Percentiles rank a stretch among this genome's conserved stretches.
Conservation (phyloP, 2,329 filamentous ascomycete genomes). For the Stylonectria norvegica region DNA sequence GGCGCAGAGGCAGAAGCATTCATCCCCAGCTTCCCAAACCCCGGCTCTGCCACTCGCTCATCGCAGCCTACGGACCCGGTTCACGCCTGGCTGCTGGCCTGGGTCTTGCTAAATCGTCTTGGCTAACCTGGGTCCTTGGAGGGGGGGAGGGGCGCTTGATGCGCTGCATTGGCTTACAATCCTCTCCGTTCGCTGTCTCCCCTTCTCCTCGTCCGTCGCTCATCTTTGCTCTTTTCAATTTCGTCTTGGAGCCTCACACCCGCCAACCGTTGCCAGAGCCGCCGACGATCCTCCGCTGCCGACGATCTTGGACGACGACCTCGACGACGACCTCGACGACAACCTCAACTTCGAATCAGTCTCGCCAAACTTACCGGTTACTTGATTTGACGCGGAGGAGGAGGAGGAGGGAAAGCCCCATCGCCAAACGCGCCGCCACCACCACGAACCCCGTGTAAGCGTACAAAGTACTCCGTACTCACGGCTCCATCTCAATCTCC, state of each 20-base stretch:
- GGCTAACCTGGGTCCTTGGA: neutral
- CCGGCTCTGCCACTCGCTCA: too few relatives aligned
- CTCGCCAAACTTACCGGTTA: too few relatives aligned
- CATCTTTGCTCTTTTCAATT: conserved; percentile 18
- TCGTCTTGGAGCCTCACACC: conserved; percentile 3
- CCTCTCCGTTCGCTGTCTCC: neutral
- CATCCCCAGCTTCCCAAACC: too few relatives aligned
- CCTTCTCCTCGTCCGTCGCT: conserved; percentile 4
- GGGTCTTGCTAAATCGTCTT: conserved; percentile 1
- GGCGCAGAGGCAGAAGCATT: too few relatives aligned
- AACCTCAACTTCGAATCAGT: conserved; percentile 1
- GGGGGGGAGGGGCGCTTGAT: too few relatives aligned
- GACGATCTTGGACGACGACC: conserved; percentile 16
- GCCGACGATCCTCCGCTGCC: conserved; percentile 21
- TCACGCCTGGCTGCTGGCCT: too few relatives aligned
- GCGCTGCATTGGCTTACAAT: too few relatives aligned
- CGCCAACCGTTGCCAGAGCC: conserved; percentile 19
- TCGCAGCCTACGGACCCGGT: too few relatives aligned
- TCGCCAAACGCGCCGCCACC: conserved; percentile 3
- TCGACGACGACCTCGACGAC: conserved; percentile 10
- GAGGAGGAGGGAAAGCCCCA: too few relatives aligned
- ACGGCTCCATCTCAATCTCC: conserved; percentile 15
- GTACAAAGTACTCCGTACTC: conserved; percentile 6
- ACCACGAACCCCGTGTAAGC: conserved; percentile 9
- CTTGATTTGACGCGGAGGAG: neutral